A percentile compares a stretch with the other conserved stretches of the same genome.
These are phyloP conservation scores for Pythium biforme DNA, from an alignment of 352 stramenopile species.

Conservation along the genomic window DNA sequence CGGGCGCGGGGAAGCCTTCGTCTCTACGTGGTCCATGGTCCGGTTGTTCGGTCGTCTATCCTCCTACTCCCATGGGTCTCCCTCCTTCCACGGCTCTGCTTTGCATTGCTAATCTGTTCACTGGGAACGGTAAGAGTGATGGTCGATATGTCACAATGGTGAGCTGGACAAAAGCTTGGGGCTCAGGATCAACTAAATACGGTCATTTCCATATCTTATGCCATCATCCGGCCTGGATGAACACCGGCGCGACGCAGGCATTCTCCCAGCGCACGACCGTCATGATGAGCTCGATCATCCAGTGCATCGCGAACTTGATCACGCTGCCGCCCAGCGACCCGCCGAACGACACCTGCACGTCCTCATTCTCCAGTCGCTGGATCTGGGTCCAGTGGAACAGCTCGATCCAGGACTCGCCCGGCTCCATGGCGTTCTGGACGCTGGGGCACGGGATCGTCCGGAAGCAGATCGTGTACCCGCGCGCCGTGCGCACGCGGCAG, in stretches of 20 bases:
- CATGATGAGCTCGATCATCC: slow-evolving; percentile 81
- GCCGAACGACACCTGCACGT: slow-evolving; percentile 48
- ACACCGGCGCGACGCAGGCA: slow-evolving; percentile 48
- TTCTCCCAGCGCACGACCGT: slow-evolving; percentile 70
- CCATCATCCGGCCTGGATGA: slow-evolving; percentile 24
- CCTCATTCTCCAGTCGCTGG: slow-evolving; percentile 21
- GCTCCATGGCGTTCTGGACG: slow-evolving; percentile 48
- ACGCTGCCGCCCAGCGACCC: slow-evolving; percentile 50
- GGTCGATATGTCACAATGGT: background rate
- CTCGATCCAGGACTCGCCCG: slow-evolving; percentile 57
- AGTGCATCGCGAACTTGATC: slow-evolving; percentile 65
- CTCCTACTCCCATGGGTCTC: no score
- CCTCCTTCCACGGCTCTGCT: no score
- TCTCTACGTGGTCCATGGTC: background rate
- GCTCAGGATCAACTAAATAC: no score
- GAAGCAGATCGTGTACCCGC: slow-evolving; percentile 64
- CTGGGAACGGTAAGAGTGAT: slow-evolving; percentile 1
- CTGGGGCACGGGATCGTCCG: slow-evolving; percentile 52
- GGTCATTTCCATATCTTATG: background rate
- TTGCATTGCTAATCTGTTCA: background rate
- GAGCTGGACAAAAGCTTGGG: no score
- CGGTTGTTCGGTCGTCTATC: no score
- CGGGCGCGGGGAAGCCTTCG: background rate
- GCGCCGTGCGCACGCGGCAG: slow-evolving; percentile 53
- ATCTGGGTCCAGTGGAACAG: slow-evolving; percentile 68